phyloP scores from a whole-genome alignment of 2,329 filamentous ascomycete species.

The Colletotrichum musae region DNA sequence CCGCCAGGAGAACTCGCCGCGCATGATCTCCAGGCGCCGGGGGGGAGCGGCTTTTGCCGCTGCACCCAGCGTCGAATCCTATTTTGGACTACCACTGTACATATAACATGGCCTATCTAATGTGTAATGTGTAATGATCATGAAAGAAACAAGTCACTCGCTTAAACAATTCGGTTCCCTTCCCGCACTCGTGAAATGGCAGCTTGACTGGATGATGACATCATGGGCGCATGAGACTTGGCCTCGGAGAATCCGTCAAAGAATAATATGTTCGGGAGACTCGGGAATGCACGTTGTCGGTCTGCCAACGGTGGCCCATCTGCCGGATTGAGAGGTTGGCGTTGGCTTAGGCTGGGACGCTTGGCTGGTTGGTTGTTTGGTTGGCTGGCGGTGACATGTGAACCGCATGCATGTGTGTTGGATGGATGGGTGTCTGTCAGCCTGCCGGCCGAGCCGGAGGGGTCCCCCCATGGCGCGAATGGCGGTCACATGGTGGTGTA shows the following conservation, averaged over 20 bases:
- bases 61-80: not conserved
- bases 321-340: no score
- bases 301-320: not conserved
- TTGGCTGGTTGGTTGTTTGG: no score
- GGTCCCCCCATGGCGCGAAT: not conserved
- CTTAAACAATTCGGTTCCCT: not conserved
- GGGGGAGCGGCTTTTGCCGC: not conserved
- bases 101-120: constrained; percentile 29
- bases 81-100: constrained; percentile 1
- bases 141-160: constrained; percentile 23
- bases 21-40: constrained; percentile 1
- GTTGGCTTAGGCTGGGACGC: no score
- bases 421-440: not conserved
- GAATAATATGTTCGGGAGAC: not conserved
- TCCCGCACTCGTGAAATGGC: not conserved
- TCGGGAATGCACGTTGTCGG: not conserved
- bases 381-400: not conserved
- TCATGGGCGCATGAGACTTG: constrained; percentile 7
- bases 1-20: constrained; percentile 28
- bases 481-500: not conserved
- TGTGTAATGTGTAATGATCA: constrained; percentile 34
- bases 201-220: not conserved
- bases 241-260: not conserved
- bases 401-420: not conserved
- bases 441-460: not conserved